Base-by-base conservation (phyloP, 2,329 filamentous ascomycete genomes). In the Calonectria pauciramosa region DNA sequence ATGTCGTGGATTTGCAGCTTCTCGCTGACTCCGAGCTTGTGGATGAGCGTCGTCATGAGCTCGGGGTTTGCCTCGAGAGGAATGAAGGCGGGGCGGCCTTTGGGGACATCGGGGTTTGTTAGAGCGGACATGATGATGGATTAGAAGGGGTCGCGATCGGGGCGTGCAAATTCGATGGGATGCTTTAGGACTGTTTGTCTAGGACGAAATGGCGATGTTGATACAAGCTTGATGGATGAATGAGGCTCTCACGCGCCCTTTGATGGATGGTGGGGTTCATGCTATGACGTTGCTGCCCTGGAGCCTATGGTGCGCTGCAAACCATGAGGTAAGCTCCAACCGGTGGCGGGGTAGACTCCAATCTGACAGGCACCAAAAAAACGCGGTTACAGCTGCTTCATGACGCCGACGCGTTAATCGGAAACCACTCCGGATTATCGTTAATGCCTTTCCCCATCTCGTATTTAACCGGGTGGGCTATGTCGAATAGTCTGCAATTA, bases 1-100 rank as follows among this genome's bases (percentile, higher is more conserved):
- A 99, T 95, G 86, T 99, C 96, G 88, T 97, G 93, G 86, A 98
- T 93, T 80, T 91, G 89, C 59, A 99, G 90, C 32, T 90, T 88
- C n/a, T 87, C 82, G n/a, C 94, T 94, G 71, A 99, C 92, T 77
- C 96, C 96, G 32, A 99, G 94, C 79, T 92, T 92, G 87, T 94
- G 94, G 64, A 97, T 91, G 44, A 99, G 93, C 54, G 89, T 87
- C 69, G 93, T 96, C 93, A 99, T 97, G 38, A 98, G 92, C 86
- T 95, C 92, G 0, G 97, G 96, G 87, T 98, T 98, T 80, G 91
- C 92, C 82, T 93, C 92, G 83, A 91, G 89, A 28, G 90, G 90
- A 79, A 92, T 88, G 85, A 92, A 92, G 81, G 90, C 86, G 10
- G 85, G 86, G 0, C 85, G 82, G 69, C 81, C 77, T 44, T 82